phyloP scores from a whole-genome alignment of 2,329 filamentous ascomycete genomes.

The Dactylellina parvicollis region DNA sequence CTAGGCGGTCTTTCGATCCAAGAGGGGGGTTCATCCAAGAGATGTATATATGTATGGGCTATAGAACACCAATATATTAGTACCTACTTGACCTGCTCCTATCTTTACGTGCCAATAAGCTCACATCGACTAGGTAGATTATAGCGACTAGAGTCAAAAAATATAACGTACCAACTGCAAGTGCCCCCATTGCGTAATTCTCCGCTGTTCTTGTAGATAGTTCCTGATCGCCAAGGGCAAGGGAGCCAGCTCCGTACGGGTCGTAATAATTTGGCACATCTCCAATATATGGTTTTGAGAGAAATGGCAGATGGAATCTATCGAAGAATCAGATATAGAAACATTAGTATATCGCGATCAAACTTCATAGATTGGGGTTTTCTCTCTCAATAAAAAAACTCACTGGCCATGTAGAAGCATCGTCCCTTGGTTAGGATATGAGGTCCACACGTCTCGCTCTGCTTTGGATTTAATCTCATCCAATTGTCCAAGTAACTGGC shows the following conservation, averaged over 20 bases:
- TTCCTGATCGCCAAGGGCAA: background rate
- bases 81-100: too few species aligned
- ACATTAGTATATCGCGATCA: too few species aligned
- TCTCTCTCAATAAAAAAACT: background rate
- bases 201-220: conserved; percentile 13
- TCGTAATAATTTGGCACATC: background rate
- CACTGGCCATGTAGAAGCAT: conserved; percentile 21
- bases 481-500: background rate
- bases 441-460: conserved; percentile 2
- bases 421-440: conserved; percentile 17
- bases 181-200: conserved; percentile 31
- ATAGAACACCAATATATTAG: background rate
- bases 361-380: too few species aligned
- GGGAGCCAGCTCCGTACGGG: background rate
- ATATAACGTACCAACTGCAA: conserved; percentile 23
- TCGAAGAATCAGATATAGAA: too few species aligned
- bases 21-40: background rate
- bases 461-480: background rate
- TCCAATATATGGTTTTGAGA: conserved; percentile 7
- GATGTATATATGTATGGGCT: conserved; percentile 8
- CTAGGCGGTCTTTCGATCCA: too few species aligned
- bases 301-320: conserved; percentile 23
- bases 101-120: too few species aligned
- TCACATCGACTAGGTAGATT: background rate
- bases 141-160: background rate